These are phyloP conservation scores for Phytopythium oedochilum DNA, from an alignment of 352 stramenopile genomes.

Conservation along the genomic window DNA sequence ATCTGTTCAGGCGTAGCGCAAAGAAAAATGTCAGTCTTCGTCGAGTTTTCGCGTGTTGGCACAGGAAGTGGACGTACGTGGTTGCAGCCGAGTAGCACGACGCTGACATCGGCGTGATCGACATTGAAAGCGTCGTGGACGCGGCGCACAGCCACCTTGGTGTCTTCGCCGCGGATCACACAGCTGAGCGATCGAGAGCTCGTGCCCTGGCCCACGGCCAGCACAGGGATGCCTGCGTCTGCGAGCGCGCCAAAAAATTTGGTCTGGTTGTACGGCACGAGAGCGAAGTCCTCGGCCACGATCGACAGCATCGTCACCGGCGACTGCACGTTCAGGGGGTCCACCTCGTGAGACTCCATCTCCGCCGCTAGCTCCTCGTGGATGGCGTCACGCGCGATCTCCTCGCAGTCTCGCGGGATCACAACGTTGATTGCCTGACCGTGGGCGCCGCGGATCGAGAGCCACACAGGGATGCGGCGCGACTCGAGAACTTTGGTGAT, in stretches of 20 bases:
- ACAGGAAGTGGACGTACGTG: slow-evolving; percentile 18
- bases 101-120: slow-evolving; percentile 63
- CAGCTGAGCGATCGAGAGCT: slow-evolving; percentile 78
- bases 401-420: slow-evolving; percentile 37
- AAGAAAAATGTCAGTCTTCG: no score
- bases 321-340: slow-evolving; percentile 57
- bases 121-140: slow-evolving; percentile 83
- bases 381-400: slow-evolving; percentile 37
- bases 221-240: slow-evolving; percentile 59
- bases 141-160: slow-evolving; percentile 69
- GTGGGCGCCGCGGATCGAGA: slow-evolving; percentile 78
- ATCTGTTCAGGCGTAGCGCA: slow-evolving; percentile 20
- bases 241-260: slow-evolving; percentile 79
- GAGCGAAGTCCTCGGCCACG: slow-evolving; percentile 71
- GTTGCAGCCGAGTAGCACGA: slow-evolving; percentile 71
- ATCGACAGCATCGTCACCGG: slow-evolving; percentile 85
- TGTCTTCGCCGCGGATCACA: slow-evolving; percentile 62
- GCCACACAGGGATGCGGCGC: slow-evolving; percentile 67
- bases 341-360: slow-evolving; percentile 68
- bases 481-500: slow-evolving; percentile 68
- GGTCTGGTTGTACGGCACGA: slow-evolving; percentile 61
- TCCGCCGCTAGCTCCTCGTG: slow-evolving; percentile 44
- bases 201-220: slow-evolving; percentile 71
- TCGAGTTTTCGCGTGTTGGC: no score
- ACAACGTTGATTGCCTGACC: slow-evolving; percentile 78